These are phyloP conservation scores for Coprinopsis sp. DNA, from an alignment of 768 basidiomycete genomes.

Conservation along the genomic window DNA sequence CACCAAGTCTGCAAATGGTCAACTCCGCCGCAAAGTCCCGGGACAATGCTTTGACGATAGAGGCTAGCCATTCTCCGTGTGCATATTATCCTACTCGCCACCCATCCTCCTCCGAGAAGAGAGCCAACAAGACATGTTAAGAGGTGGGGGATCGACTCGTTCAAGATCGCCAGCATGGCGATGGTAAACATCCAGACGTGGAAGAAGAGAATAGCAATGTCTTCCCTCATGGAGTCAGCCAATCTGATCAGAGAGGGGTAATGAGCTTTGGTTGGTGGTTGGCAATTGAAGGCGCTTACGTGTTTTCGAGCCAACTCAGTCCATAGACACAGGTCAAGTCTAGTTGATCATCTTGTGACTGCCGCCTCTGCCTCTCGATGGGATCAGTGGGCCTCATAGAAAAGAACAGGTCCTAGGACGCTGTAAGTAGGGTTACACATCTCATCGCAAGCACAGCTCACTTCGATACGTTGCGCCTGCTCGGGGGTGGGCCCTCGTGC, in stretches of 20 bases:
- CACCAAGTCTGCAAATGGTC: conserved; percentile 43
- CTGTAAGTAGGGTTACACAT: too few relatives aligned
- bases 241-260: conserved; percentile 21
- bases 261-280: not conserved
- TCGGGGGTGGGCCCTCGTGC: too few relatives aligned
- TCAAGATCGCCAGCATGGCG: conserved; percentile 36
- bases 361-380: too few relatives aligned
- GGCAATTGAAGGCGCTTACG: conserved; percentile 28
- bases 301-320: conserved; percentile 41
- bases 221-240: conserved; percentile 40
- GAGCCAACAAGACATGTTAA: conserved; percentile 43
- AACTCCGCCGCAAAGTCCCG: conserved; percentile 33
- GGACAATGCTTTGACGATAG: conserved; percentile 32
- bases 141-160: conserved; percentile 50
- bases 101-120: conserved; percentile 43
- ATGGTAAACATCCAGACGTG: conserved; percentile 46
- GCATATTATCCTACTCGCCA: conserved; percentile 35
- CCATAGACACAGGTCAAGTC: conserved; percentile 32
- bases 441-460: too few relatives aligned
- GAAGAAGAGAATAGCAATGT: conserved; percentile 41
- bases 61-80: conserved; percentile 24
- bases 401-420: too few relatives aligned
- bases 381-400: too few relatives aligned
- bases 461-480: too few relatives aligned
- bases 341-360: too few relatives aligned